These are phyloP conservation scores for Xanthoparmelia taractica DNA, from an alignment of 495 filamentous ascomycete genomes.

Conservation along the genomic window DNA sequence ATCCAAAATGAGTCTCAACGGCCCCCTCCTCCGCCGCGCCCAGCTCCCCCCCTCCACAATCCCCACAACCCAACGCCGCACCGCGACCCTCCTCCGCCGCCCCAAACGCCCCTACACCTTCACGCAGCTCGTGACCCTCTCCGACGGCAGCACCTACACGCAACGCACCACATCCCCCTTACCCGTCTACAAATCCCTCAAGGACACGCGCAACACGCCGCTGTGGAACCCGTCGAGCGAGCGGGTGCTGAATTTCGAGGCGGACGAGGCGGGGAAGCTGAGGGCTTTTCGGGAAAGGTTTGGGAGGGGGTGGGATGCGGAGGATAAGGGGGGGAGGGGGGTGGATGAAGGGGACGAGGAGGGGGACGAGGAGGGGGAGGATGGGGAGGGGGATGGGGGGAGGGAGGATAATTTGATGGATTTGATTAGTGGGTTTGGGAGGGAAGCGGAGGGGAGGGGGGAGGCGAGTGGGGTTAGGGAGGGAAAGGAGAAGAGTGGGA, in stretches of 20 bases:
- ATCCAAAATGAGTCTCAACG: constrained; percentile 34
- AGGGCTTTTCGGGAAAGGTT: constrained; percentile 77
- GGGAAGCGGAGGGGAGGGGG: constrained; percentile 26
- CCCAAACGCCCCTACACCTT: constrained; percentile 89
- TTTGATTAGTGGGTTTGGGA: constrained; percentile 59
- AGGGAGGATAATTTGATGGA: constrained; percentile 57
- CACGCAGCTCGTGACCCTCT: constrained; percentile 89
- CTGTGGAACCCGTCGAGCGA: constrained; percentile 82
- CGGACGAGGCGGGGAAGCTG: constrained; percentile 89
- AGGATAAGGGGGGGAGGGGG: constrained; percentile 16
- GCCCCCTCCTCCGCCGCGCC: constrained; percentile 40
- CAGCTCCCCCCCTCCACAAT: constrained; percentile 19
- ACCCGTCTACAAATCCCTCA: constrained; percentile 65
- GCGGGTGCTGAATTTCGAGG: constrained; percentile 76
- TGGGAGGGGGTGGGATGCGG: constrained; percentile 74
- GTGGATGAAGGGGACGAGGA: constrained; percentile 18
- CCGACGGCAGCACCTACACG: constrained; percentile 83
- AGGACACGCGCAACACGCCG: constrained; percentile 80
- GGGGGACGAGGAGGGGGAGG: constrained; percentile 27
- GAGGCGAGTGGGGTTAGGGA: constrained; percentile 12
- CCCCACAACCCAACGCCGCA: constrained; percentile 39
- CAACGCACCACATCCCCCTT: constrained; percentile 80
- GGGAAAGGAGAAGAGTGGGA: constrained; percentile 20
- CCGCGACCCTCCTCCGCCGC: constrained; percentile 81
- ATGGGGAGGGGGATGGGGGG: constrained; percentile 32